Conservation (phyloP, 768 basidiomycete species). For the Astraeus odoratus region DNA sequence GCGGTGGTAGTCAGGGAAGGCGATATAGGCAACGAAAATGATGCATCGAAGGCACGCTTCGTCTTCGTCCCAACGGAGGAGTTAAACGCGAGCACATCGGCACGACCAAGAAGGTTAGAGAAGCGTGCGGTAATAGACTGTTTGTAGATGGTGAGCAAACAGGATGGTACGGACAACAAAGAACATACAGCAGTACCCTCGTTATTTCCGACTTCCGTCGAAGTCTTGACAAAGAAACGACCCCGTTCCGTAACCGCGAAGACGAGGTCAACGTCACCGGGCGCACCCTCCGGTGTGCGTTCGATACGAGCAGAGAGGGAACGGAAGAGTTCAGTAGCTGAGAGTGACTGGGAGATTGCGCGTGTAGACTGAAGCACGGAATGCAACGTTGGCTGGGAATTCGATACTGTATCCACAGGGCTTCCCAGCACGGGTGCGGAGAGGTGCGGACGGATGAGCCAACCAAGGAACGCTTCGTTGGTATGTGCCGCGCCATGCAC, state of each 20-base stretch:
- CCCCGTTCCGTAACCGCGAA: constrained; percentile 73
- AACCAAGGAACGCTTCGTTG: constrained; percentile 73
- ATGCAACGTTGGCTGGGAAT: constrained; percentile 37
- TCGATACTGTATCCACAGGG: constrained; percentile 3
- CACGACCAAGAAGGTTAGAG: constrained; percentile 87
- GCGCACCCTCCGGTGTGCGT: constrained; percentile 43
- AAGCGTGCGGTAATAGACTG: constrained; percentile 77
- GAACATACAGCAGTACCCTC: constrained; percentile 85
- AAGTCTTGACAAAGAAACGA: constrained; percentile 68
- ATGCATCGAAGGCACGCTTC: constrained; percentile 70
- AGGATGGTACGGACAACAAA: not conserved
- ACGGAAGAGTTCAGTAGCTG: constrained; percentile 73
- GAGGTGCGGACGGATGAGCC: constrained; percentile 65
- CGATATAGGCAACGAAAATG: constrained; percentile 56
- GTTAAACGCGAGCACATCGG: constrained; percentile 80
- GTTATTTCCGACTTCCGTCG: constrained; percentile 89
- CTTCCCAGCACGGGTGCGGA: constrained; percentile 10
- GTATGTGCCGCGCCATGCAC: constrained; percentile 74
- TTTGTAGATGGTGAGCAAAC: not conserved
- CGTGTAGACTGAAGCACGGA: constrained; percentile 66
- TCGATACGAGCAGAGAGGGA: constrained; percentile 60
- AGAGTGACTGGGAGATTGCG: constrained; percentile 55
- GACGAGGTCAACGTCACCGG: constrained; percentile 71
- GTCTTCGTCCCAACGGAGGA: constrained; percentile 85
- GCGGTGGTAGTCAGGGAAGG: constrained; percentile 58